phyloP scores from a whole-genome alignment of 441 rosid species.

The Breynia disticha region DNA sequence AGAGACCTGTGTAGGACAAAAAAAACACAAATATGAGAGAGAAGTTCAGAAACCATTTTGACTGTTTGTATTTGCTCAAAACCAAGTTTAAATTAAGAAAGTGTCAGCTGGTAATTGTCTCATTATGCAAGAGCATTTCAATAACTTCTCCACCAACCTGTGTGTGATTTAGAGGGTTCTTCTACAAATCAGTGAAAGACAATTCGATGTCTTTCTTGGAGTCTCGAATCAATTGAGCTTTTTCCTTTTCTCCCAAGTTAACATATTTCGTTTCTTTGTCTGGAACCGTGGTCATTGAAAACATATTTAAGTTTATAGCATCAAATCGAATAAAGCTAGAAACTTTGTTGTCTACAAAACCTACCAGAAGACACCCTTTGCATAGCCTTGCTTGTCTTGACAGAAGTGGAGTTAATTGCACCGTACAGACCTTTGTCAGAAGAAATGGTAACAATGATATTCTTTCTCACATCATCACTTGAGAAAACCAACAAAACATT shows the following conservation, averaged over 20 bases:
- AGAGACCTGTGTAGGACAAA: conserved; percentile 46
- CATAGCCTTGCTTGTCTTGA: conserved; percentile 67
- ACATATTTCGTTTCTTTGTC: conserved; percentile 78
- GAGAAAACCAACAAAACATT: conserved; percentile 7
- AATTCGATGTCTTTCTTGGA: conserved; percentile 68
- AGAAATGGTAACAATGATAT: conserved; percentile 73
- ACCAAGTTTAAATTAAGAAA: too few species aligned
- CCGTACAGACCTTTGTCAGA: conserved; percentile 99
- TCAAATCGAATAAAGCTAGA: background rate
- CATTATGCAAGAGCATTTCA: background rate
- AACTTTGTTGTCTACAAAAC: conserved; percentile 12
- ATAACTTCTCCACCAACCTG: conserved; percentile 41
- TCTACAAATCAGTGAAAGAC: conserved; percentile 63
- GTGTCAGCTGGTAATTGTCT: background rate
- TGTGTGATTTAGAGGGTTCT: conserved; percentile 81
- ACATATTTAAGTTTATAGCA: conserved; percentile 11
- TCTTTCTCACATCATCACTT: conserved; percentile 91
- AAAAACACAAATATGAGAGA: background rate
- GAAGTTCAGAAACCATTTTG: background rate
- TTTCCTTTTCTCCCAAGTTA: conserved; percentile 84
- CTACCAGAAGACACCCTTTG: conserved; percentile 65
- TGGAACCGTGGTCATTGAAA: conserved; percentile 44
- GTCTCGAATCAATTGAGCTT: conserved; percentile 68
- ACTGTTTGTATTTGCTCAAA: too few species aligned
- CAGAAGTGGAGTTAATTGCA: conserved; percentile 92